These are phyloP conservation scores for Protea cynaroides DNA, from an alignment of 164 flowering plant species.

Conservation along the genomic window DNA sequence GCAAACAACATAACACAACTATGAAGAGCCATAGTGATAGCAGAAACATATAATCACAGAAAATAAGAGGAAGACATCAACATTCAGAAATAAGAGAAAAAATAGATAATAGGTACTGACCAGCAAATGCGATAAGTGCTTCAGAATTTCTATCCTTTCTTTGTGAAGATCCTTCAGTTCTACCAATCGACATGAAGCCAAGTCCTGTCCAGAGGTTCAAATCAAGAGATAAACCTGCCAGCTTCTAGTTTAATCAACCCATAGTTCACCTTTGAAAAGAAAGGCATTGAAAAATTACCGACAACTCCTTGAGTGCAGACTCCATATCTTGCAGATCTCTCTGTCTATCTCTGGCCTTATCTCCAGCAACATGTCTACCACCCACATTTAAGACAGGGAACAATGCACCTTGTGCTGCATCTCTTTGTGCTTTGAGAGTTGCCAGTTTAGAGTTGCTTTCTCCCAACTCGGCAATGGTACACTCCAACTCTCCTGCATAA, in stretches of 20 bases:
- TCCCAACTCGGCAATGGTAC: conserved; percentile 51
- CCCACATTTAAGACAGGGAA: conserved; percentile 61
- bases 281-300: conserved; percentile 36
- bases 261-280: conserved; percentile 1
- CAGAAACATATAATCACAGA: neutral
- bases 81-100: neutral
- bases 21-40: neutral
- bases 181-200: conserved; percentile 46
- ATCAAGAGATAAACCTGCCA: conserved; percentile 3
- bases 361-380: conserved; percentile 42
- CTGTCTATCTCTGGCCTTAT: conserved; percentile 57
- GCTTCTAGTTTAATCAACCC: neutral
- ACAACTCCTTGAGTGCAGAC: conserved; percentile 52
- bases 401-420: conserved; percentile 52
- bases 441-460: conserved; percentile 56
- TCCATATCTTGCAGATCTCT: conserved; percentile 79
- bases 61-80: neutral
- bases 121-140: conserved; percentile 54
- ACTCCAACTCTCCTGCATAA: conserved; percentile 67
- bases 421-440: conserved; percentile 57
- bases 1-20: conserved; percentile 18
- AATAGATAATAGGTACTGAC: conserved; percentile 23
- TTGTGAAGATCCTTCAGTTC: conserved; percentile 68
- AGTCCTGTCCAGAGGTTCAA: conserved; percentile 41
- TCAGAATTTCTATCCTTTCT: conserved; percentile 54